These are phyloP conservation scores for Arthroderma uncinatum DNA, from an alignment of 2,329 filamentous ascomycete species.

Conservation along the genomic window DNA sequence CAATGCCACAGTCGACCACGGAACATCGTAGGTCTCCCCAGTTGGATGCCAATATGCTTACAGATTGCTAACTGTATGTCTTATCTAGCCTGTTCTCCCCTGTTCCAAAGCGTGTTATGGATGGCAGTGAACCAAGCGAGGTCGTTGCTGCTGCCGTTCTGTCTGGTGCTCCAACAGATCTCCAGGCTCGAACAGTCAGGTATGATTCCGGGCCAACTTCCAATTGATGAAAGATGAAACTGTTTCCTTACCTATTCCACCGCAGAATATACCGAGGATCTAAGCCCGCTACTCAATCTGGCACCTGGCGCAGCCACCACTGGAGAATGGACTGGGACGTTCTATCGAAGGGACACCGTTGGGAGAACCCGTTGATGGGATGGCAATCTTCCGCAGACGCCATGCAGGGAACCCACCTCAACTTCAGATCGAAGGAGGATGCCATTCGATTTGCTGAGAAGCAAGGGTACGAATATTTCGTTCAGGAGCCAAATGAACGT, in stretches of 20 bases:
- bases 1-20: slow-evolving; percentile 67
- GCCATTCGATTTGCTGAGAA: slow-evolving; percentile 94
- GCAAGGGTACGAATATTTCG: slow-evolving; percentile 98
- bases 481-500: slow-evolving; percentile 88
- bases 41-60: not conserved
- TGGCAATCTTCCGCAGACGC: slow-evolving; percentile 94
- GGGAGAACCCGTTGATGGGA: slow-evolving; percentile 97
- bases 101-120: slow-evolving; percentile 76
- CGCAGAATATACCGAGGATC: slow-evolving; percentile 77
- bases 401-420: slow-evolving; percentile 87
- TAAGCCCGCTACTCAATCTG: slow-evolving; percentile 95
- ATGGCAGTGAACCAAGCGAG: slow-evolving; percentile 72
- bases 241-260: slow-evolving; percentile 10
- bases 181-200: slow-evolving; percentile 90
- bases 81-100: slow-evolving; percentile 80
- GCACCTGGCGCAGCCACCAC: slow-evolving; percentile 67
- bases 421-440: slow-evolving; percentile 88
- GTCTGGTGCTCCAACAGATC: slow-evolving; percentile 83
- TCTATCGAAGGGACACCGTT: slow-evolving; percentile 79
- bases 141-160: slow-evolving; percentile 71
- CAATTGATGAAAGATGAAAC: not conserved
- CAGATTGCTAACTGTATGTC: slow-evolving; percentile 9
- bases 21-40: slow-evolving; percentile 61
- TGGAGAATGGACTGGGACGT: slow-evolving; percentile 99
- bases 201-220: slow-evolving; percentile 36